A percentile compares a stretch with the other conserved stretches of the same genome.
Evolutionary conservation across 2,329 filamentous ascomycete genomes (phyloP).

Genomic region (Corynespora cassiicola): DNA sequence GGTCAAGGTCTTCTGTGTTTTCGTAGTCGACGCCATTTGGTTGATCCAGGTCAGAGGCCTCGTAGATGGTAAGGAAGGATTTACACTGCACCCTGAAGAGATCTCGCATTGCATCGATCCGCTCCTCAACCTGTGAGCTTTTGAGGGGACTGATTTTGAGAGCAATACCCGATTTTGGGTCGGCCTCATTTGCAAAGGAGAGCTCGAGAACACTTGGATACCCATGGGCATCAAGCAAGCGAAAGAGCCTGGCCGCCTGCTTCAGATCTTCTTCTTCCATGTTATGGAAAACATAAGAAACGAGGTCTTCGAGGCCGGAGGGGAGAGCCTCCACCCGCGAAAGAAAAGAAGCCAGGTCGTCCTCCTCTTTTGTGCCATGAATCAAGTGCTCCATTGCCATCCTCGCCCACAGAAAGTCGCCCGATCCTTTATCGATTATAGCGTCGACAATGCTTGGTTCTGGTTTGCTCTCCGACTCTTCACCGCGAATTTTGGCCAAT

Average conservation of each 20-base stretch:
- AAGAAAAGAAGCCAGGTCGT: constrained; percentile 28
- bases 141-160: constrained; percentile 26
- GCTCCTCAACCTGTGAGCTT: constrained; percentile 19
- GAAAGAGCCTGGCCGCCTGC: constrained; percentile 25
- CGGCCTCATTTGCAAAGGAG: constrained; percentile 27
- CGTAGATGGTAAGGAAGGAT: constrained; percentile 28
- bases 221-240: constrained; percentile 28
- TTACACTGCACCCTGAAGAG: constrained; percentile 25
- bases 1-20: constrained; percentile 12
- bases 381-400: constrained; percentile 30
- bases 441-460: constrained; percentile 26
- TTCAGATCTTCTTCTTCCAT: constrained; percentile 24
- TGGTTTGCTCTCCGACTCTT: constrained; percentile 24
- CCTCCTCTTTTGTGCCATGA: constrained; percentile 22
- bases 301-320: constrained; percentile 27
- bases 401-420: constrained; percentile 34
- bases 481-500: constrained; percentile 26
- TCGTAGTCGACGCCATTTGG: too few species aligned
- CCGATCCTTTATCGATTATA: constrained; percentile 30
- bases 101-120: constrained; percentile 22
- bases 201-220: constrained; percentile 29
- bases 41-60: constrained; percentile 14
- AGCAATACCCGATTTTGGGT: constrained; percentile 23
- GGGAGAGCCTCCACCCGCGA: constrained; percentile 31
- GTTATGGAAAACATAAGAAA: constrained; percentile 29